Conservation (phyloP, 305 asterid genomes). For the Solanum hybrid region DNA sequence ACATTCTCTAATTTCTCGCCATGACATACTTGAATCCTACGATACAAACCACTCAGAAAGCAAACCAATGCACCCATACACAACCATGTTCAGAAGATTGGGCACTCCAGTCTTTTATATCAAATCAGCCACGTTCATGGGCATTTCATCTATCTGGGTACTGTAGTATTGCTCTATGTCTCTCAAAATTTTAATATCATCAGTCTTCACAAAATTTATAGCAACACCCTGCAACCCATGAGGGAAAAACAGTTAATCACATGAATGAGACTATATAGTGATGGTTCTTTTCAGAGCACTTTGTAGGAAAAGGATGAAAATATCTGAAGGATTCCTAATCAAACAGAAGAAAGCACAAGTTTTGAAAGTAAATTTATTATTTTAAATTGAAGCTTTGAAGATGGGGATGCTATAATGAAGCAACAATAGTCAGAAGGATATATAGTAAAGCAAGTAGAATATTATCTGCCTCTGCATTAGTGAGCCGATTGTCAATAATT, state of each 20-base stretch:
- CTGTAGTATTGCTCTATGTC: conserved; percentile 92
- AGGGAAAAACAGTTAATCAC: neutral
- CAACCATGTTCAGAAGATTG: neutral
- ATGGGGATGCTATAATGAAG: neutral
- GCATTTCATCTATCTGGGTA: conserved; percentile 95
- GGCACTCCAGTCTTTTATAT: conserved; percentile 19
- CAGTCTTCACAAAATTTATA: conserved; percentile 80
- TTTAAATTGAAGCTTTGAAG: neutral
- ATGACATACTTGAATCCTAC: neutral
- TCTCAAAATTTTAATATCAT: conserved; percentile 83
- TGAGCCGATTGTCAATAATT: neutral
- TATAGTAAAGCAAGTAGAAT: neutral
- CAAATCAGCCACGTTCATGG: conserved; percentile 91
- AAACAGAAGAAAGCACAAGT: neutral
- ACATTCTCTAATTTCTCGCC: neutral
- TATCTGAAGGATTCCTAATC: neutral
- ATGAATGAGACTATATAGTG: neutral
- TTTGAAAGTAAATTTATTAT: neutral
- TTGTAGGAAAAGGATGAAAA: neutral
- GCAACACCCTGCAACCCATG: conserved; percentile 74
- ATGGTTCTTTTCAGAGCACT: neutral
- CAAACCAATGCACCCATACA: neutral
- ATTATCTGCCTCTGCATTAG: neutral
- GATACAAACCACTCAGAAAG: neutral
- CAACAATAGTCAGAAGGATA: neutral